A percentile compares a stretch with the other conserved stretches of the same genome.
These are phyloP conservation scores for Suillus hirtellus DNA, from an alignment of 768 basidiomycete genomes.

Conservation along the genomic window DNA sequence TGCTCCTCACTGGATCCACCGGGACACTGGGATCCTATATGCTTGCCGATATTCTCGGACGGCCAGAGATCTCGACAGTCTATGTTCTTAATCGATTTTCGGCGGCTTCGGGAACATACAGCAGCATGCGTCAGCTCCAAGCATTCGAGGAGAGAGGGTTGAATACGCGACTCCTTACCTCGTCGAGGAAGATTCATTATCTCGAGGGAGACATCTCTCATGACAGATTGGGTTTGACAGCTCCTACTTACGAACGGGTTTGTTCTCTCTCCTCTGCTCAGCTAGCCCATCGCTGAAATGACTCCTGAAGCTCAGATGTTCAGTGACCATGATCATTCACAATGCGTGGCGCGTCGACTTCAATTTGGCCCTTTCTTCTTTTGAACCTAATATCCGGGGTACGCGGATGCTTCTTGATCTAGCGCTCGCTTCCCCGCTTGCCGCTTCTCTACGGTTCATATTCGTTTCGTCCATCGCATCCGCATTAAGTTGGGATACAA, in stretches of 20 bases:
- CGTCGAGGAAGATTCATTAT: slow-evolving; percentile 31
- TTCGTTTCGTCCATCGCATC: slow-evolving; percentile 21
- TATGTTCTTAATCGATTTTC: slow-evolving; percentile 32
- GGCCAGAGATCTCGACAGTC: slow-evolving; percentile 22
- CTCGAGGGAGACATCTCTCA: slow-evolving; percentile 36
- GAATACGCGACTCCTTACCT: slow-evolving; percentile 24
- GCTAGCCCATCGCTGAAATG: background rate
- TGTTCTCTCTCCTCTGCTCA: slow-evolving; percentile 3
- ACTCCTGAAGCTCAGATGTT: slow-evolving; percentile 11
- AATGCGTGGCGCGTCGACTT: slow-evolving; percentile 43
- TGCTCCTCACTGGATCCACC: slow-evolving; percentile 42
- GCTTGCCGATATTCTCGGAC: slow-evolving; percentile 27
- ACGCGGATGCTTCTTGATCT: slow-evolving; percentile 33
- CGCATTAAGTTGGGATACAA: slow-evolving; percentile 17
- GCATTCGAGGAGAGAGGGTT: slow-evolving; percentile 36
- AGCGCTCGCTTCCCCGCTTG: slow-evolving; percentile 28
- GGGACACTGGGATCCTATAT: slow-evolving; percentile 39
- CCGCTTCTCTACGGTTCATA: slow-evolving; percentile 14
- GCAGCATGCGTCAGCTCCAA: slow-evolving; percentile 22
- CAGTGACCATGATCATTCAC: slow-evolving; percentile 32
- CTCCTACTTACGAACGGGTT: slow-evolving; percentile 30
- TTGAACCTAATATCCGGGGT: slow-evolving; percentile 34
- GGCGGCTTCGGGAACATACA: slow-evolving; percentile 9
- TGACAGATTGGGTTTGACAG: slow-evolving; percentile 26
- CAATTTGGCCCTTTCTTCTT: slow-evolving; percentile 36